Conservation (phyloP, 2,329 filamentous ascomycete species). For the Epichloe bromicola region DNA sequence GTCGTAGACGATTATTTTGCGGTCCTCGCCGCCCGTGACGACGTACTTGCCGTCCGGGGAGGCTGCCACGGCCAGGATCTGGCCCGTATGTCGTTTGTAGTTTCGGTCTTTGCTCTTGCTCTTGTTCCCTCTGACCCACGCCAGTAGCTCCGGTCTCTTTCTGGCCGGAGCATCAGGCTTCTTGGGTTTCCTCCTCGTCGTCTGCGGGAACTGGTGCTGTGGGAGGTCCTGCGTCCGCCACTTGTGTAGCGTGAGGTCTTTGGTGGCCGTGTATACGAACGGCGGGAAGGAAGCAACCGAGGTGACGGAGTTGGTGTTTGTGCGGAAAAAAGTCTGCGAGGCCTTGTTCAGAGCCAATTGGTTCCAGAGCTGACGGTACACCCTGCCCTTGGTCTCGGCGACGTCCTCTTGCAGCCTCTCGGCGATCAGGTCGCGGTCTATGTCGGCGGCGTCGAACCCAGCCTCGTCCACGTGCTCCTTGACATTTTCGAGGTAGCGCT, state of each 20-base stretch:
- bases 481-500: constrained; percentile 86
- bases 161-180: constrained; percentile 45
- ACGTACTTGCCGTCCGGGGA: constrained; percentile 89
- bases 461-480: constrained; percentile 65
- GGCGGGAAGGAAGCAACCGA: constrained; percentile 67
- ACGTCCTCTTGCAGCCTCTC: constrained; percentile 85
- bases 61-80: constrained; percentile 73
- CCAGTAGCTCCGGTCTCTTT: constrained; percentile 49
- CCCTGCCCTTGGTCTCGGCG: constrained; percentile 76
- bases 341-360: constrained; percentile 58
- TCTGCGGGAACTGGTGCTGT: constrained; percentile 45
- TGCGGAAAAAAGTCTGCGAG: constrained; percentile 59
- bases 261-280: constrained; percentile 78
- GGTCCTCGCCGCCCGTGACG: constrained; percentile 78
- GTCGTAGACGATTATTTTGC: constrained; percentile 78
- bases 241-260: constrained; percentile 74
- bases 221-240: constrained; percentile 68
- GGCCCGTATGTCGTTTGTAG: constrained; percentile 65
- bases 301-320: constrained; percentile 66
- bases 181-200: constrained; percentile 44
- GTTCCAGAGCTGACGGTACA: constrained; percentile 69
- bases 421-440: constrained; percentile 85
- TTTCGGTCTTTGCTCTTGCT: constrained; percentile 47
- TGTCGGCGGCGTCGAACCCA: constrained; percentile 87
- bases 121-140: constrained; percentile 48